phyloP scores from a whole-genome alignment of 202 grass and related monocot genomes.

The Schoenoplectus tabernaemontani region DNA sequence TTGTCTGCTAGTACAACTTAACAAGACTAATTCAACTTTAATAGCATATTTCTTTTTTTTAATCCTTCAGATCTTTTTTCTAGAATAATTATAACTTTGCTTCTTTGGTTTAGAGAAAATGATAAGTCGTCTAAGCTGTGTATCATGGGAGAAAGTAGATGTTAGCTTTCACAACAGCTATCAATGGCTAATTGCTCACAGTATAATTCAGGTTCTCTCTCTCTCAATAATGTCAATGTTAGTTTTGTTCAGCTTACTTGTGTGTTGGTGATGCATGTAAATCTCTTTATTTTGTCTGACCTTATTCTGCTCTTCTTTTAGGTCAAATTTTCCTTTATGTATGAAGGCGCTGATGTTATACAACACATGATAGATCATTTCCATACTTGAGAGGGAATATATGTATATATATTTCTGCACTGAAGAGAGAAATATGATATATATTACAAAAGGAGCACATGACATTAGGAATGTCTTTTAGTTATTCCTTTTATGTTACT shows the following conservation, averaged over 20 bases:
- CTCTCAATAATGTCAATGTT: background rate
- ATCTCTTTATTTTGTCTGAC: background rate
- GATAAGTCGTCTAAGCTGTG: slow-evolving; percentile 36
- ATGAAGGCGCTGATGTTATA: slow-evolving; percentile 70
- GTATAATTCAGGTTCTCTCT: slow-evolving; percentile 56
- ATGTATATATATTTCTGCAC: slow-evolving; percentile 28
- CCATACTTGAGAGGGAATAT: slow-evolving; percentile 26
- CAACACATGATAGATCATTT: slow-evolving; percentile 79
- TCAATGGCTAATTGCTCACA: slow-evolving; percentile 53
- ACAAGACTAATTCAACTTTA: background rate
- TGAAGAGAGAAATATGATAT: background rate
- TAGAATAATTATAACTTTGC: slow-evolving; percentile 23
- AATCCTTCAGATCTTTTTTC: background rate
- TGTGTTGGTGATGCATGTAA: background rate
- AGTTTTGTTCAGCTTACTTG: background rate
- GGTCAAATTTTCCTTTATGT: slow-evolving; percentile 71
- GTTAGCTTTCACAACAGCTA: slow-evolving; percentile 58
- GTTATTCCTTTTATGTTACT: background rate
- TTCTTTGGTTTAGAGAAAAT: slow-evolving; percentile 51
- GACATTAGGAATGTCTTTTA: background rate
- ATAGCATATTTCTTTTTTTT: background rate
- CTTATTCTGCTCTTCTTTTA: background rate
- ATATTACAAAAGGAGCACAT: background rate
- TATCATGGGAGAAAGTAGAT: slow-evolving; percentile 73
- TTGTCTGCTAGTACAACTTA: background rate